Conservation (phyloP, 1,139 yeast species). For the Taphrina deformans region DNA sequence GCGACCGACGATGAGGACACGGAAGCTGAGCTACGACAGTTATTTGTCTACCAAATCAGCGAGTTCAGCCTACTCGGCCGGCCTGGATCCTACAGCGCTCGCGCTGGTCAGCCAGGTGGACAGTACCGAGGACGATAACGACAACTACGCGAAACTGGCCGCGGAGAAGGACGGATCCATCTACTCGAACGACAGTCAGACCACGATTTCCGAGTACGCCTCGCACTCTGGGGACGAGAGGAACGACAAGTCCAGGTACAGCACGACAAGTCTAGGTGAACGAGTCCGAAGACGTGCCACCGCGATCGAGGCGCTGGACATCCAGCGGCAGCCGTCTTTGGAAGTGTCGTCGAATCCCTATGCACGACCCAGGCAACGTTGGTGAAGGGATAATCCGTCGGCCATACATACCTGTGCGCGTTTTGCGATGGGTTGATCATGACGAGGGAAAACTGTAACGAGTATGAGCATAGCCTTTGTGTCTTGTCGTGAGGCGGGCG, state of each 20-base stretch:
- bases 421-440: too few species aligned
- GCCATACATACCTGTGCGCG: too few species aligned
- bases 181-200: slow-evolving; percentile 1
- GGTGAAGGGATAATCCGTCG: neutral
- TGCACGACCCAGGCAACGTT: neutral
- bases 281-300: neutral
- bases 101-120: neutral
- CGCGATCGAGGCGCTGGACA: slow-evolving; percentile 1
- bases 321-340: neutral
- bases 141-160: neutral
- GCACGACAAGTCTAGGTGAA: neutral
- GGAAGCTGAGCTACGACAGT: slow-evolving; percentile 1
- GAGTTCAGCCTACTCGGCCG: slow-evolving; percentile 6
- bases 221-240: neutral
- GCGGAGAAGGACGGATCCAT: neutral
- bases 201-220: neutral
- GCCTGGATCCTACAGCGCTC: neutral
- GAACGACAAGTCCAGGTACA: neutral
- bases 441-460: too few species aligned
- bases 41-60: neutral
- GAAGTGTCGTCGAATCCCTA: neutral
- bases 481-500: too few species aligned
- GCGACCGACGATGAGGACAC: neutral
- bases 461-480: too few species aligned
- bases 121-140: neutral